phyloP scores from a whole-genome alignment of 345 rosid species.

The Abelmoschus esculentus region DNA sequence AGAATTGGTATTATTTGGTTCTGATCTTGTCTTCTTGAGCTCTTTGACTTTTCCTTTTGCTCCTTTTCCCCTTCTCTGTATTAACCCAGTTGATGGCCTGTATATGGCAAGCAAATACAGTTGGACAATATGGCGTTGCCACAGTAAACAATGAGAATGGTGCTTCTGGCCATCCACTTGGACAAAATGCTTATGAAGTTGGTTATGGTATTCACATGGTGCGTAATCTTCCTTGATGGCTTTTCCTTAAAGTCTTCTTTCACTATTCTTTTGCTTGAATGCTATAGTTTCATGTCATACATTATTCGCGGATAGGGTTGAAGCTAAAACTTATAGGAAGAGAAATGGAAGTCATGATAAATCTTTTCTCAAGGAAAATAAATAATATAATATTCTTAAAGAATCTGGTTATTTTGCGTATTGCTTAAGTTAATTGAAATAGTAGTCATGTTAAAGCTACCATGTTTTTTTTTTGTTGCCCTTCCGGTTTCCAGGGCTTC shows the following conservation, averaged over 20 bases:
- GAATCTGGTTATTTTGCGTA: background rate
- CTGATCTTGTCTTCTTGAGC: background rate
- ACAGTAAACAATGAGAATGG: constrained; percentile 43
- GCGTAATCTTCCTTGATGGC: constrained; percentile 14
- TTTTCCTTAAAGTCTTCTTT: background rate
- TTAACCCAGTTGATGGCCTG: constrained; percentile 7
- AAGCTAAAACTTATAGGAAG: background rate
- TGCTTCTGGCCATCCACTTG: constrained; percentile 40
- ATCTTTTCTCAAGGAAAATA: background rate
- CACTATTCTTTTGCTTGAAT: background rate
- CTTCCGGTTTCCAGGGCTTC: too few species aligned
- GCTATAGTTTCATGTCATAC: background rate
- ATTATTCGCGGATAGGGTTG: background rate
- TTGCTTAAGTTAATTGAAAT: background rate
- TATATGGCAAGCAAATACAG: constrained; percentile 29
- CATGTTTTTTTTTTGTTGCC: too few species aligned
- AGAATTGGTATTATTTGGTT: constrained; percentile 40
- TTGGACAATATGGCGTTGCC: constrained; percentile 48
- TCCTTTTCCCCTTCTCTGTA: background rate
- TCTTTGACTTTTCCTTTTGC: background rate
- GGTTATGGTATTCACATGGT: constrained; percentile 56
- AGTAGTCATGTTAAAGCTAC: background rate
- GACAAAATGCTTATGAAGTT: constrained; percentile 45
- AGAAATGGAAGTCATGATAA: background rate
- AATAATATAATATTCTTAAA: background rate